Conservation (phyloP, 1,284 basidiomycete genomes). For the Inonotus obliquus region DNA sequence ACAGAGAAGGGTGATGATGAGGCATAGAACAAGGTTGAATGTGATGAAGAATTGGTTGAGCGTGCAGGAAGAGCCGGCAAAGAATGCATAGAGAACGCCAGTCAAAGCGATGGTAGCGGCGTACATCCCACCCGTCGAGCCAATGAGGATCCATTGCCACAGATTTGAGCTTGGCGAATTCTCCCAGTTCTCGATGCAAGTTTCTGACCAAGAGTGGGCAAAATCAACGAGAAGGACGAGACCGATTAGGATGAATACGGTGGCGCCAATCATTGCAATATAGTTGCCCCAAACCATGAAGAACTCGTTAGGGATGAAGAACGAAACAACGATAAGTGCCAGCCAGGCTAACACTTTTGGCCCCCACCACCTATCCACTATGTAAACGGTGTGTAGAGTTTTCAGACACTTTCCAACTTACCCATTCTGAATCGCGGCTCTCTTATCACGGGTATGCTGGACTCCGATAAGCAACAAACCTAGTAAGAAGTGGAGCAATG, state of each 20-base stretch:
- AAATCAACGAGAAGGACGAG: conserved; percentile 98
- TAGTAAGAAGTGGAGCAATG: conserved; percentile 85
- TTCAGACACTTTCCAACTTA: conserved; percentile 29
- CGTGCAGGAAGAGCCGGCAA: conserved; percentile 81
- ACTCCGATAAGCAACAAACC: conserved; percentile 82
- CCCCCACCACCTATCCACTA: conserved; percentile 85
- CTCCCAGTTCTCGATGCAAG: conserved; percentile 95
- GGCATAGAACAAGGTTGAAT: conserved; percentile 81
- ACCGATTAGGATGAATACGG: conserved; percentile 93
- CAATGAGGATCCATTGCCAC: conserved; percentile 96
- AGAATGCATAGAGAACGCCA: conserved; percentile 87
- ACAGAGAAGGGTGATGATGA: conserved; percentile 81
- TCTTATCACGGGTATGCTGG: conserved; percentile 83
- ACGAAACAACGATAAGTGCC: conserved; percentile 71
- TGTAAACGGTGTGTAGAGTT: not conserved
- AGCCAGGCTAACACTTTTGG: conserved; percentile 91
- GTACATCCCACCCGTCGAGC: conserved; percentile 91
- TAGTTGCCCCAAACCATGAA: conserved; percentile 98
- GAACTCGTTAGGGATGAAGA: conserved; percentile 92
- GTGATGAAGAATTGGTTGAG: conserved; percentile 96
- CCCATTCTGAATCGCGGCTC: conserved; percentile 97
- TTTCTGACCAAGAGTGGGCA: conserved; percentile 98
- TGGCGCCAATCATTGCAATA: conserved; percentile 85
- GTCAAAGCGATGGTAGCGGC: conserved; percentile 80
- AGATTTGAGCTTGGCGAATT: conserved; percentile 71